Percentiles rank a stretch among this genome's conserved stretches.
These are phyloP conservation scores for Blastomyces gilchristii DNA, from an alignment of 2,329 filamentous ascomycete genomes.

Conservation along the genomic window DNA sequence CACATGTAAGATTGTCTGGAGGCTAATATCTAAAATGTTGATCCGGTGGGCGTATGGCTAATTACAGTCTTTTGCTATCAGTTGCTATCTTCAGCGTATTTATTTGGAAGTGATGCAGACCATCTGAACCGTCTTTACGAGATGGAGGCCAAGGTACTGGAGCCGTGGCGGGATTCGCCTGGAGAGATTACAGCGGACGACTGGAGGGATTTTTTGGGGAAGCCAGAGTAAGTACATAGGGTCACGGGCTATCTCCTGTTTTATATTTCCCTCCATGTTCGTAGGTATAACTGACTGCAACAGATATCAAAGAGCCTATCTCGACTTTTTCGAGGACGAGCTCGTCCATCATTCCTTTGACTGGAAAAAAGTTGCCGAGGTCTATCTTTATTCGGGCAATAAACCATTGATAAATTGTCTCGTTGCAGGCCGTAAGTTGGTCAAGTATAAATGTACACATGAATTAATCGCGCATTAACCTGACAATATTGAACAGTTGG, in stretches of 20 bases:
- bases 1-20: conserved; percentile 48
- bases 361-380: conserved; percentile 66
- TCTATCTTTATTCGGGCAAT: conserved; percentile 60
- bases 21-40: background rate
- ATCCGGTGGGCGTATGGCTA: background rate
- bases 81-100: conserved; percentile 73
- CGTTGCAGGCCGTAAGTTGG: conserved; percentile 61
- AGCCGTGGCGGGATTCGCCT: conserved; percentile 74
- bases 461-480: background rate
- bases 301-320: conserved; percentile 75
- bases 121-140: conserved; percentile 78
- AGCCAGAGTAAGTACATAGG: conserved; percentile 45
- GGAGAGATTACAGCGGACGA: conserved; percentile 70
- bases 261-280: background rate
- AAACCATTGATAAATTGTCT: conserved; percentile 72
- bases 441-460: conserved; percentile 12
- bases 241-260: background rate
- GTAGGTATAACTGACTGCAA: conserved; percentile 1
- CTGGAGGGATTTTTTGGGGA: conserved; percentile 76
- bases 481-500: conserved; percentile 48
- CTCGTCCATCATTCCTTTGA: conserved; percentile 68
- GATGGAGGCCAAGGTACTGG: conserved; percentile 57
- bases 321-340: conserved; percentile 94
- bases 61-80: conserved; percentile 21
- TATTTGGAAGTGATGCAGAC: conserved; percentile 63